phyloP scores from a whole-genome alignment of 2,329 filamentous ascomycete genomes.

The Ceratocystis colombiana region DNA sequence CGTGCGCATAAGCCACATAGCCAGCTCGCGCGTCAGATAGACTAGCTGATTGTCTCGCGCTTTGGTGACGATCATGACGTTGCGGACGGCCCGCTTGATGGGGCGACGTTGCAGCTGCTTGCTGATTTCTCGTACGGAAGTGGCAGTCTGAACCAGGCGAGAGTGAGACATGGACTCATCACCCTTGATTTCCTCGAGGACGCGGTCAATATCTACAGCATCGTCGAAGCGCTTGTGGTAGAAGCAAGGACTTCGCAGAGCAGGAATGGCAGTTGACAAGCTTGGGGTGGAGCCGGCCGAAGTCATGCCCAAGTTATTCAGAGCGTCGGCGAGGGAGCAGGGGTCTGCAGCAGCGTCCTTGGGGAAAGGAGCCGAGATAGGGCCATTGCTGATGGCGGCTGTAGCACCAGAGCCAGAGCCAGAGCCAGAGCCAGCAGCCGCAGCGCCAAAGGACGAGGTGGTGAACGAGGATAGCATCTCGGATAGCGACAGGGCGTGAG shows the following conservation, averaged over 20 bases:
- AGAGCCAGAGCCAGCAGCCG: conserved; percentile 28
- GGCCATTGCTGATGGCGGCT: conserved; percentile 24
- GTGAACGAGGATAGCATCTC: conserved; percentile 44
- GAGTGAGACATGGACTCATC: conserved; percentile 90
- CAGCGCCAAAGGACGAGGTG: conserved; percentile 12
- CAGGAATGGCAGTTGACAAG: conserved; percentile 43
- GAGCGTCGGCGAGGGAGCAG: conserved; percentile 49
- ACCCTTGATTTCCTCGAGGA: conserved; percentile 84
- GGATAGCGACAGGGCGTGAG: conserved; percentile 53
- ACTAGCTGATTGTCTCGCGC: conserved; percentile 91
- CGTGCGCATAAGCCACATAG: conserved; percentile 78
- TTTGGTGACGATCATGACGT: conserved; percentile 98
- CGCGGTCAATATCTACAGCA: conserved; percentile 86
- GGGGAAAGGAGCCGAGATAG: conserved; percentile 34
- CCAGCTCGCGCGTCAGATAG: conserved; percentile 73
- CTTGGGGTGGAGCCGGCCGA: conserved; percentile 29
- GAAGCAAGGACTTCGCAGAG: conserved; percentile 86
- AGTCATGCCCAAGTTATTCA: conserved; percentile 44
- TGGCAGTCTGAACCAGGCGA: conserved; percentile 86
- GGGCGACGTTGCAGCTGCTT: conserved; percentile 88
- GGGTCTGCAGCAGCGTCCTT: conserved; percentile 29
- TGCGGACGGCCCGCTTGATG: conserved; percentile 82
- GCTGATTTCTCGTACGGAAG: conserved; percentile 86
- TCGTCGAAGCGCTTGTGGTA: conserved; percentile 97
- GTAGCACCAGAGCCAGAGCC: conserved; percentile 25